Evolutionary conservation across 2,329 filamentous ascomycete genomes (phyloP).

Genomic region (Cryphonectria carpinicola): DNA sequence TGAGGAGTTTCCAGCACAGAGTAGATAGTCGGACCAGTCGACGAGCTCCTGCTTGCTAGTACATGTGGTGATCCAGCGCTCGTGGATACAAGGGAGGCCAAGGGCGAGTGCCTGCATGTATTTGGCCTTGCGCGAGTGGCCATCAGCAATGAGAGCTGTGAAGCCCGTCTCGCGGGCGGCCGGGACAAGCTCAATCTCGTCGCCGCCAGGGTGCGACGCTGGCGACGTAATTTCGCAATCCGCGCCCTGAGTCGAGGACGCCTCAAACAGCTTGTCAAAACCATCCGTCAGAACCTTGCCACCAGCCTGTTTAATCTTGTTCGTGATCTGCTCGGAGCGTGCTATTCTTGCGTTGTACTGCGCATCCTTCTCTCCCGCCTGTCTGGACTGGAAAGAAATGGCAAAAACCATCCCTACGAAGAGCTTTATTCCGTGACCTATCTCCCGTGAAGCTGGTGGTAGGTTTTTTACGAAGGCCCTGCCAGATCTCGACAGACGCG

Average conservation of each 20-base stretch:
- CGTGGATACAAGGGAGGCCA: slow-evolving; percentile 82
- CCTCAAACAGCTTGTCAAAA: slow-evolving; percentile 80
- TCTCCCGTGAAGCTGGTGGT: slow-evolving; percentile 18
- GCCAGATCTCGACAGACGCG: slow-evolving; percentile 35
- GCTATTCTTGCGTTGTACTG: slow-evolving; percentile 47
- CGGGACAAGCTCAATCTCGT: slow-evolving; percentile 57
- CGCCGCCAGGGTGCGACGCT: slow-evolving; percentile 33
- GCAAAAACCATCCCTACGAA: slow-evolving; percentile 89
- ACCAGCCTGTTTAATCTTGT: slow-evolving; percentile 69
- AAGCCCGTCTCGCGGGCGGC: slow-evolving; percentile 67
- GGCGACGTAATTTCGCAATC: slow-evolving; percentile 31
- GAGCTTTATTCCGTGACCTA: slow-evolving; percentile 41
- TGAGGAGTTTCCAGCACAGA: slow-evolving; percentile 80
- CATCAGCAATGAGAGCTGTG: slow-evolving; percentile 82
- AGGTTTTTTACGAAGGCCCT: slow-evolving; percentile 27
- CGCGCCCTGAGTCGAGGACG: slow-evolving; percentile 41
- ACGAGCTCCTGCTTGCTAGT: slow-evolving; percentile 63
- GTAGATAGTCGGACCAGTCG: slow-evolving; percentile 79
- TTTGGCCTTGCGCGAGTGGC: slow-evolving; percentile 83
- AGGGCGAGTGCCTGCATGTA: slow-evolving; percentile 94
- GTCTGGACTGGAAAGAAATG: slow-evolving; percentile 67
- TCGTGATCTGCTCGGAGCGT: slow-evolving; percentile 54
- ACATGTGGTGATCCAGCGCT: slow-evolving; percentile 80
- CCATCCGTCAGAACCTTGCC: slow-evolving; percentile 73
- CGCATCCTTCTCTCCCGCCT: slow-evolving; percentile 56